A percentile compares a stretch with the other conserved stretches of the same genome.
These are phyloP conservation scores for Ogataea zsoltii DNA, from an alignment of 805 yeast species.

Conservation along the genomic window DNA sequence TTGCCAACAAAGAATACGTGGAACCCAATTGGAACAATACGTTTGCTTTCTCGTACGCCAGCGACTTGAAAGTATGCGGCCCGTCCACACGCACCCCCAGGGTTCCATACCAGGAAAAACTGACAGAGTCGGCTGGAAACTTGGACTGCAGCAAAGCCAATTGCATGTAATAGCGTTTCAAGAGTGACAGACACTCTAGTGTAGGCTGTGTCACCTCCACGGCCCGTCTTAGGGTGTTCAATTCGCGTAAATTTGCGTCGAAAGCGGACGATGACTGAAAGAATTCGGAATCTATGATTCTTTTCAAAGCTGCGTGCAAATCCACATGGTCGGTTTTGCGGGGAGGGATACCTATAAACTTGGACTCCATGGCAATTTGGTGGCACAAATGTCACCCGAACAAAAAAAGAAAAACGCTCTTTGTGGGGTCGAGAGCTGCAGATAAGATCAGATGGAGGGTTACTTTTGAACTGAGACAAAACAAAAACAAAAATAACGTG, in stretches of 20 bases:
- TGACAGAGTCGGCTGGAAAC: conserved; percentile 62
- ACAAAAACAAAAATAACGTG: too few relatives aligned
- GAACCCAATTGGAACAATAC: conserved; percentile 71
- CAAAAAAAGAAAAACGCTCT: too few relatives aligned
- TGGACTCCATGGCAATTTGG: conserved; percentile 21
- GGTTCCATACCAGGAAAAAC: conserved; percentile 74
- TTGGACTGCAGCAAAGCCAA: conserved; percentile 48
- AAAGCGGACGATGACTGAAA: conserved; percentile 37
- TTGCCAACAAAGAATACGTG: conserved; percentile 57
- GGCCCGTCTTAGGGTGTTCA: conserved; percentile 46
- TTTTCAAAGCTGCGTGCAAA: conserved; percentile 33
- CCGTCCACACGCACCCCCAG: conserved; percentile 56
- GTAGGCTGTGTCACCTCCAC: conserved; percentile 35
- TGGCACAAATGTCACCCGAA: too few relatives aligned
- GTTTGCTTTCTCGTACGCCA: conserved; percentile 62
- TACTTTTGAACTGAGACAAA: too few relatives aligned
- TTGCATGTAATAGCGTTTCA: conserved; percentile 49
- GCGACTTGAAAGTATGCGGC: conserved; percentile 46
- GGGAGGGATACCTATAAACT: conserved; percentile 42
- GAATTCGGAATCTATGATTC: conserved; percentile 42
- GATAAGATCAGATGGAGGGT: too few relatives aligned
- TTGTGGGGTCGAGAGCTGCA: too few relatives aligned
- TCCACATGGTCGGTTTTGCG: conserved; percentile 37
- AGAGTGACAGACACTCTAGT: conserved; percentile 35
- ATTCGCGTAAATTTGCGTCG: conserved; percentile 34